phyloP scores from a whole-genome alignment of 176 grass and related monocot genomes.

The Puccinellia tenuiflora region DNA sequence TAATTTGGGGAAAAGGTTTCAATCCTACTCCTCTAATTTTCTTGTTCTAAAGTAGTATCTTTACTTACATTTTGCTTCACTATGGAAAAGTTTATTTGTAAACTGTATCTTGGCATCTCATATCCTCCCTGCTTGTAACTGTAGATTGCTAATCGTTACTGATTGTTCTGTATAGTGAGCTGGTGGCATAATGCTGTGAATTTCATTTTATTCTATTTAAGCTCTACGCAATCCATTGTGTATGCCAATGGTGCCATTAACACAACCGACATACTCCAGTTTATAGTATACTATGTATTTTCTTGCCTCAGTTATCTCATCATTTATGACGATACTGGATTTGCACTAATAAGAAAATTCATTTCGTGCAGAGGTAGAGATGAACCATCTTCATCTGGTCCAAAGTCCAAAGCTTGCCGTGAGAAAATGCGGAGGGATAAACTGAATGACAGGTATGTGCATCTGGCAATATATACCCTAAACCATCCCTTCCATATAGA shows the following conservation, averaged over 20 bases:
- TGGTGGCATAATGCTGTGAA: background rate
- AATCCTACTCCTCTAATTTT: background rate
- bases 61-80: background rate
- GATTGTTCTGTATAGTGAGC: background rate
- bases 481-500: background rate
- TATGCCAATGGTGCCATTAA: background rate
- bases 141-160: background rate
- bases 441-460: slow-evolving; percentile 58
- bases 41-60: background rate
- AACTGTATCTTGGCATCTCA: background rate
- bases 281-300: background rate
- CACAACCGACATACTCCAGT: background rate
- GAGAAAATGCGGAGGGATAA: slow-evolving; percentile 74
- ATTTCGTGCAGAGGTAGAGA: slow-evolving; percentile 41
- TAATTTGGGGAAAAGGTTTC: slow-evolving; percentile 44
- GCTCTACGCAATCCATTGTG: background rate
- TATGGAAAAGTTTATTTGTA: background rate
- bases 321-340: background rate
- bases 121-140: background rate
- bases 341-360: background rate
- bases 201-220: background rate
- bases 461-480: background rate
- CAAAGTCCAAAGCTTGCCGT: slow-evolving; percentile 70
- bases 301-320: background rate
- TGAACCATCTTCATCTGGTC: slow-evolving; percentile 38